phyloP scores from a whole-genome alignment of 306 rosid species.

The Quercus ilex region DNA sequence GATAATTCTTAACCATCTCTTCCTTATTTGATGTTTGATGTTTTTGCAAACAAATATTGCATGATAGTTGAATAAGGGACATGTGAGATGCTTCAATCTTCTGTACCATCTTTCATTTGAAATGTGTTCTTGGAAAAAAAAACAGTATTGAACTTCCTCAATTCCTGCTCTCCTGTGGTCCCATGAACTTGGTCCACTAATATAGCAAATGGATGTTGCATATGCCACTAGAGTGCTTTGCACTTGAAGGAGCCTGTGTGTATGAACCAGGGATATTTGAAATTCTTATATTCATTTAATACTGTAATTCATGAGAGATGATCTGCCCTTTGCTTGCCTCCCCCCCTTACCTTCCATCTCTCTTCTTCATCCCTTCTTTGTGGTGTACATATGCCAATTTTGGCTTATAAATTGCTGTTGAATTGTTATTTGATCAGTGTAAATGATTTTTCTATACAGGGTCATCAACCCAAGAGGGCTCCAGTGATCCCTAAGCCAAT shows the following conservation, averaged over 20 bases:
- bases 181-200: not conserved
- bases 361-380: not conserved
- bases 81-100: not conserved
- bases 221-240: not conserved
- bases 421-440: not conserved
- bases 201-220: not conserved
- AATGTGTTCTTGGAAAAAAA: not conserved
- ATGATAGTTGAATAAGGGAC: not conserved
- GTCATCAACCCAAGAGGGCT: slow-evolving; percentile 42
- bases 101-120: not conserved
- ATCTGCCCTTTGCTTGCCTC: not conserved
- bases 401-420: not conserved
- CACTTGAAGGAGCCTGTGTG: not conserved
- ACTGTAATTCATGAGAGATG: not conserved
- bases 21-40: not conserved
- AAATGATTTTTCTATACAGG: slow-evolving; percentile 37
- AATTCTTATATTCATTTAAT: not conserved
- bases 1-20: not conserved
- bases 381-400: not conserved
- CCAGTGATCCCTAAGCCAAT: slow-evolving; percentile 43
- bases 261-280: not conserved
- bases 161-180: not conserved
- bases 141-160: not conserved
- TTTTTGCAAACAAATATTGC: not conserved
- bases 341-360: not conserved